phyloP scores from a whole-genome alignment of 768 basidiomycete genomes.

The Leccinum arenicola region DNA sequence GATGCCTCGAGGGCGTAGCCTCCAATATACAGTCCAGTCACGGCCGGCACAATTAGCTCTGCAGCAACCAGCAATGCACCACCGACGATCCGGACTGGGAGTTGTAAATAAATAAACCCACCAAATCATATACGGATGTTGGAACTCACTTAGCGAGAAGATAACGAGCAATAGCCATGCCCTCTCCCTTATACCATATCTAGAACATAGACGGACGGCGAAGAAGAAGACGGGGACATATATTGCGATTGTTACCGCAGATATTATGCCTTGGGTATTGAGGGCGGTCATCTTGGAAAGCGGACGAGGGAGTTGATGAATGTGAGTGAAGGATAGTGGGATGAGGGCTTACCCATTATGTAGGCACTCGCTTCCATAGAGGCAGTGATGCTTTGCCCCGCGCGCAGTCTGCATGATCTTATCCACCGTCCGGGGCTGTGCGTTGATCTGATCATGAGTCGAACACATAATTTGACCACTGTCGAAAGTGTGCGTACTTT shows the following conservation, averaged over 20 bases:
- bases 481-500: background rate
- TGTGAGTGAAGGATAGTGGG: slow-evolving; percentile 4
- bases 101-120: slow-evolving; percentile 4
- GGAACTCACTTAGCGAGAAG: slow-evolving; percentile 52
- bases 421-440: slow-evolving; percentile 15
- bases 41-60: slow-evolving; percentile 39
- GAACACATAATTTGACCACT: background rate
- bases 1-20: slow-evolving; percentile 44
- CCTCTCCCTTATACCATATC: slow-evolving; percentile 57
- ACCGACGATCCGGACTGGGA: slow-evolving; percentile 54
- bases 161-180: slow-evolving; percentile 70
- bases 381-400: slow-evolving; percentile 19
- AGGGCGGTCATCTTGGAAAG: slow-evolving; percentile 30
- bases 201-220: slow-evolving; percentile 43
- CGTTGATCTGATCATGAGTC: no score
- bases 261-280: slow-evolving; percentile 47
- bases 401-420: background rate
- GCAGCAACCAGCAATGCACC: slow-evolving; percentile 57
- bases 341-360: slow-evolving; percentile 17
- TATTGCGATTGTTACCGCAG: slow-evolving; percentile 56
- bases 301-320: background rate
- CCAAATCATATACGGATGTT: background rate
- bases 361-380: slow-evolving; percentile 4
- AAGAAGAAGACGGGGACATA: slow-evolving; percentile 55
- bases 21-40: slow-evolving; percentile 47